phyloP scores from a whole-genome alignment of 1,139 yeast species.

The Cylindricascospora bacillispora region DNA sequence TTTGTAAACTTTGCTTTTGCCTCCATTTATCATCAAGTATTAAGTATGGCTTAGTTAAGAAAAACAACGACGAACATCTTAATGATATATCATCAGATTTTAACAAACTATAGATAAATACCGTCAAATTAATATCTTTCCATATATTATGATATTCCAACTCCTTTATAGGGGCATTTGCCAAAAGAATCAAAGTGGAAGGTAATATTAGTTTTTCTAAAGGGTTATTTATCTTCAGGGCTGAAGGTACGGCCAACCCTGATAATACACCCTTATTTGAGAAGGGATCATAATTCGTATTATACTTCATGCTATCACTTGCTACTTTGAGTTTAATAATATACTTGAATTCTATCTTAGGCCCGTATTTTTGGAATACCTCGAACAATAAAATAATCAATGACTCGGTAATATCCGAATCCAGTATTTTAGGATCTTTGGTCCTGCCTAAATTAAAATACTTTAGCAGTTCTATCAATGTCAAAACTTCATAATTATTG shows the following conservation, averaged over 20 bases:
- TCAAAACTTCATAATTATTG: not conserved
- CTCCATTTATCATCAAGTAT: conserved; percentile 7
- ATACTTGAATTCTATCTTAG: conserved; percentile 15
- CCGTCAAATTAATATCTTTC: conserved; percentile 10
- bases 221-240: conserved; percentile 12
- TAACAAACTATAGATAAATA: conserved; percentile 15
- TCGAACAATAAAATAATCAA: conserved; percentile 8
- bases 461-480: conserved; percentile 8
- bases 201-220: conserved; percentile 13
- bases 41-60: conserved; percentile 13
- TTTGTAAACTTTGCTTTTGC: conserved; percentile 9
- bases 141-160: conserved; percentile 6
- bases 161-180: conserved; percentile 2
- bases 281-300: conserved; percentile 8
- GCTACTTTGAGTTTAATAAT: conserved; percentile 7
- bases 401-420: conserved; percentile 3
- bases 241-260: conserved; percentile 12
- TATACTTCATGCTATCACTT: conserved; percentile 3
- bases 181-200: conserved; percentile 11
- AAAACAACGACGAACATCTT: conserved; percentile 16
- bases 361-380: conserved; percentile 10
- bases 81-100: conserved; percentile 13
- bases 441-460: conserved; percentile 4
- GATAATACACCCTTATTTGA: conserved; percentile 11
- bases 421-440: conserved; percentile 2